Base-by-base conservation (phyloP, 202 grass and related monocot species). In the Musa balbisiana region DNA sequence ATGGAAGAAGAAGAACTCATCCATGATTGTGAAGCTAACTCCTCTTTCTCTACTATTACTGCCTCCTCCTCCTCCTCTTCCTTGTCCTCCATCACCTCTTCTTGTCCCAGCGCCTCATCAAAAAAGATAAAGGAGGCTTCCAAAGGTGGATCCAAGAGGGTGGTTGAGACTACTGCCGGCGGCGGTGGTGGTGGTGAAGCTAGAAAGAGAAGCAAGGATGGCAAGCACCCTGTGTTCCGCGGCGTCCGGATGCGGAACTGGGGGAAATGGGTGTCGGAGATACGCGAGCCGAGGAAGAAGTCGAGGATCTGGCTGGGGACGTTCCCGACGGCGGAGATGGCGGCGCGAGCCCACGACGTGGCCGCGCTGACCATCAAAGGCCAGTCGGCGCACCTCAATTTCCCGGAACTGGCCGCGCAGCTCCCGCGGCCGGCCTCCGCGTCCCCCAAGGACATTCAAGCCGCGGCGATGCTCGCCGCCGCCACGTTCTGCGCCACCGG, bases 191-290 rank as follows among this genome's bases (percentile, higher is more conserved):
- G 17, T 19, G 56, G 27, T 3, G 11, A 11, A 14, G 49, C 50
- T 14, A 72, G 84, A 76, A 79, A 81, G 76, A 85, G 91, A 10
- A 85, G 77, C 81, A 93, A 86, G 29, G 94, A 94, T 10, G 81
- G 75, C 0, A 64, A 77, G 6, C 94, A 98, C 83, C 88, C 88
- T n/a, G 76, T 81, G 73, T 98, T 90, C 83, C 86, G 87, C 73
- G 94, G 94, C 23, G 94, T 98, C 71, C 91, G 94, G 26, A 91
- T 91, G 94, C 87, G 91, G 2, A 78, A 64, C 55, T 98, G 94
- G 91, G 91, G 94, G 3, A 93, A 94, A 83, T 98, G 94, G 94
- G 94, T 98, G 59, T 98, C 94, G 0, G 94, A 98, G 87, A 98
- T 98, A 77, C 80, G 94, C 60, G 94, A 98, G 83, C 94, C 94